Conservation (phyloP, 768 basidiomycete genomes). For the Pleurotus platypus region DNA sequence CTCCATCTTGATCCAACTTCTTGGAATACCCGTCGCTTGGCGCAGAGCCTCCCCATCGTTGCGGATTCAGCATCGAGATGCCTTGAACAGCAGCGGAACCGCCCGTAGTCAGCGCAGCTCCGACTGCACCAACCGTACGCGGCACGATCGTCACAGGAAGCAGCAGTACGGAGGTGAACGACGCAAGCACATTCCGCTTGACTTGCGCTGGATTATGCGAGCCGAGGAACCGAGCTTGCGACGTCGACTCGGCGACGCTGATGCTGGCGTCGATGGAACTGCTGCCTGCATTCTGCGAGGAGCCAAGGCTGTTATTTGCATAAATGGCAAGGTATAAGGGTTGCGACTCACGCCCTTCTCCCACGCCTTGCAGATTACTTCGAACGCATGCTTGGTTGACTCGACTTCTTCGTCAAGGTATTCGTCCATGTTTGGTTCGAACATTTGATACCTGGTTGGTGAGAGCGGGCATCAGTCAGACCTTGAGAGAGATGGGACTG, state of each 20-base stretch:
- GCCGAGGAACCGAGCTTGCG: slow-evolving; percentile 63
- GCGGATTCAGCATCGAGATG: slow-evolving; percentile 86
- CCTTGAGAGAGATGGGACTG: too few species aligned
- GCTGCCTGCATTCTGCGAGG: neutral
- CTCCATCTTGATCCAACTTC: slow-evolving; percentile 33
- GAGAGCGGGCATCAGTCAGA: too few species aligned
- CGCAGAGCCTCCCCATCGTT: slow-evolving; percentile 65
- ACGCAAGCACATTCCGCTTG: slow-evolving; percentile 89
- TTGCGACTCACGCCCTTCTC: slow-evolving; percentile 56
- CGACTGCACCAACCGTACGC: slow-evolving; percentile 67
- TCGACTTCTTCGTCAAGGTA: slow-evolving; percentile 95
- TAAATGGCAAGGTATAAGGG: neutral
- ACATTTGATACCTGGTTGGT: slow-evolving; percentile 77
- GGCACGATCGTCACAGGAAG: slow-evolving; percentile 97
- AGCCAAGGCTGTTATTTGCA: neutral
- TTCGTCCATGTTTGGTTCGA: slow-evolving; percentile 95
- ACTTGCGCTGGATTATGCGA: slow-evolving; percentile 88
- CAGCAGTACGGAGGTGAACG: slow-evolving; percentile 85
- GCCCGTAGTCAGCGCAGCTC: slow-evolving; percentile 65
- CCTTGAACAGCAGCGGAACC: slow-evolving; percentile 79
- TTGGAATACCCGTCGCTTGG: slow-evolving; percentile 29
- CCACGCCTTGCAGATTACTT: slow-evolving; percentile 77
- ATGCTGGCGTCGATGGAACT: neutral
- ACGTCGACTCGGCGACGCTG: slow-evolving; percentile 14
- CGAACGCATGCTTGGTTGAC: slow-evolving; percentile 68